phyloP scores from a whole-genome alignment of 208 protist species.

The Balamuthia mandrillaris region DNA sequence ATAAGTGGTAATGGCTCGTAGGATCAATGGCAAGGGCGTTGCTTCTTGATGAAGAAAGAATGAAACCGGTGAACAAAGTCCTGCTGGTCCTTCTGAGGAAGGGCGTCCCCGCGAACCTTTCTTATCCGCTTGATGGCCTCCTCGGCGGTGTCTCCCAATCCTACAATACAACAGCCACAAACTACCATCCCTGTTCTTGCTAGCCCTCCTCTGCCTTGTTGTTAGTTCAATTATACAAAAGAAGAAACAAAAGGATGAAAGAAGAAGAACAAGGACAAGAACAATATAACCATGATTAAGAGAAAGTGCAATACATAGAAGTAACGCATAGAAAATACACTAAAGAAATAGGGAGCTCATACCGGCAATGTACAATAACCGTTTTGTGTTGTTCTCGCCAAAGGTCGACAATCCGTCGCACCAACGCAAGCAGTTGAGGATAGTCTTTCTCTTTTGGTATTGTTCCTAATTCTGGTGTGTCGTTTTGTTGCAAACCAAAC shows the following conservation, averaged over 20 bases:
- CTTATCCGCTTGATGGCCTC: neutral
- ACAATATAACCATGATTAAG: no score
- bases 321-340: no score
- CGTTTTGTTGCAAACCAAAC: neutral
- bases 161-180: neutral
- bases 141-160: neutral
- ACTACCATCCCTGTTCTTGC: neutral
- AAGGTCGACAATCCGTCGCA: neutral
- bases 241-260: neutral
- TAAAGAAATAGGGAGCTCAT: no score
- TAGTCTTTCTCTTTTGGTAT: no score
- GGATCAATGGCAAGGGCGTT: no score
- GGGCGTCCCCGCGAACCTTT: neutral
- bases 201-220: neutral
- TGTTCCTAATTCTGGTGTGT: neutral
- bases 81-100: neutral
- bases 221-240: no score
- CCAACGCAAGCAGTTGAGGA: no score
- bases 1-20: no score
- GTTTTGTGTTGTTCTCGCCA: neutral
- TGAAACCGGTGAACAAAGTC: neutral
- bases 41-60: no score
- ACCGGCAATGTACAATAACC: neutral
- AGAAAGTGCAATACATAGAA: no score
- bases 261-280: no score